phyloP scores from a whole-genome alignment of 2,329 filamentous ascomycete genomes.

The Furcasterigmium sp. region DNA sequence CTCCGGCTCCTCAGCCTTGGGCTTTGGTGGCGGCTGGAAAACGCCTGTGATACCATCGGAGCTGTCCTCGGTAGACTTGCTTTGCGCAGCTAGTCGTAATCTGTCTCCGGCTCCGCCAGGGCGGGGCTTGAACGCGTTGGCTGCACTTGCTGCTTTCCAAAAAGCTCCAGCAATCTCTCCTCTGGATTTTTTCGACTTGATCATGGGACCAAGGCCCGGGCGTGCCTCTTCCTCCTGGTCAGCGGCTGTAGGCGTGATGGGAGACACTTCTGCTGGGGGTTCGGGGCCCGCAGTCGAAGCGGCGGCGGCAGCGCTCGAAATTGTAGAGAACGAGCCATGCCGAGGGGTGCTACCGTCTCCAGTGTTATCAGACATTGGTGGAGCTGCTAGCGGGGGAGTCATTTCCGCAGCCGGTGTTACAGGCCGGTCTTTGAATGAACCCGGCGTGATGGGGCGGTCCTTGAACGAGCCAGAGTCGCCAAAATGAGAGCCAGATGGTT shows the following conservation, averaged over 20 bases:
- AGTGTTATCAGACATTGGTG: not conserved
- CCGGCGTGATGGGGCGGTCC: conserved; percentile 19
- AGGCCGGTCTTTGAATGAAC: conserved; percentile 8
- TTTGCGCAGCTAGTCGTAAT: conserved; percentile 54
- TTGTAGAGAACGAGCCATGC: conserved; percentile 4
- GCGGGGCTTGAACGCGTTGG: conserved; percentile 71
- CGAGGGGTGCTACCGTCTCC: not conserved
- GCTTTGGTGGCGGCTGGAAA: conserved; percentile 67
- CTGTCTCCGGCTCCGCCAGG: conserved; percentile 82
- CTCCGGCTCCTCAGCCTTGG: conserved; percentile 27
- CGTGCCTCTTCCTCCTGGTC: conserved; percentile 36
- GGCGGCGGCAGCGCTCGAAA: conserved; percentile 14
- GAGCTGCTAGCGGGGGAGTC: conserved; percentile 1
- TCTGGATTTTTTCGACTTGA: conserved; percentile 70
- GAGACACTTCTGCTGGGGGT: conserved; percentile 4
- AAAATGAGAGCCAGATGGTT: conserved; percentile 31
- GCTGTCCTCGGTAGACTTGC: conserved; percentile 49
- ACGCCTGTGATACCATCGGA: conserved; percentile 89
- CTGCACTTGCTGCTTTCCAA: conserved; percentile 67
- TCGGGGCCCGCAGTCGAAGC: conserved; percentile 19
- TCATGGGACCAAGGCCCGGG: conserved; percentile 87
- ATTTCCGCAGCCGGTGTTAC: not conserved
- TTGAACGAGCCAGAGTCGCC: conserved; percentile 25
- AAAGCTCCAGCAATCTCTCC: conserved; percentile 71
- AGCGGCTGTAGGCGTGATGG: conserved; percentile 2